Base-by-base conservation (phyloP, 2,329 filamentous ascomycete genomes). In the Aspergillus versicolor region DNA sequence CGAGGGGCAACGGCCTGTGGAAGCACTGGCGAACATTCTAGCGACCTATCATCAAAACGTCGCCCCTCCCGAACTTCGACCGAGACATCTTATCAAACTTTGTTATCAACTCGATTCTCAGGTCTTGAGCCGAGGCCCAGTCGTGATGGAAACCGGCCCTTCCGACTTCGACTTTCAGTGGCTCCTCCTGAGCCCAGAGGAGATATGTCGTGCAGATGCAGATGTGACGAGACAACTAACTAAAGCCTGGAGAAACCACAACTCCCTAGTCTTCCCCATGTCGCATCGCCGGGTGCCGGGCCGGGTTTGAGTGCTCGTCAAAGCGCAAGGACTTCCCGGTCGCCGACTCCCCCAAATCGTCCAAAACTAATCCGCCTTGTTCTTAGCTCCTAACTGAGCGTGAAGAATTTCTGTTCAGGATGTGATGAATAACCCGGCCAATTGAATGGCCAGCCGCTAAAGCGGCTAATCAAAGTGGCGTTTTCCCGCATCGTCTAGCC, bases 1-100 rank as follows among this genome's bases (percentile, higher is more conserved):
- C 22, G 21, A 42, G 50, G 27, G 27, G 42, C 32, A 9, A 42
- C 19, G 27, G 27, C 22, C 32, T 40, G 11, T 57, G 38, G 55
- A 57, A 57, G 55, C 50, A 22, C 21, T 17, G 40, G 34, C 50
- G 55, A 57, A 57, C 48, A 44, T 57, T 57, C 55, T 46, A 57
- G 46, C 30, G 40, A 43, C 49, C 50, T 40, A 21, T 37, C 32
- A 21, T 40, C n/a, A n/a, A 27, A 19, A 44, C 48, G 37, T 30
- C 27, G 24, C 40, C 22, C 24, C 22, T 27, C 42, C 48, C 48
- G 48, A 51, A 22, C 22, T 51, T 42, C 32, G 8, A 43, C 48
- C 48, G 48, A 51, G 22, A 21, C 19, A 50, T 41, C 47, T 50
- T 41, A 50, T 40, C 47, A 40, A 22, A 45, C 22, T 38, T 21